These are phyloP conservation scores for Yarrowia sp. DNA, from an alignment of 805 yeast genomes.

Conservation along the genomic window DNA sequence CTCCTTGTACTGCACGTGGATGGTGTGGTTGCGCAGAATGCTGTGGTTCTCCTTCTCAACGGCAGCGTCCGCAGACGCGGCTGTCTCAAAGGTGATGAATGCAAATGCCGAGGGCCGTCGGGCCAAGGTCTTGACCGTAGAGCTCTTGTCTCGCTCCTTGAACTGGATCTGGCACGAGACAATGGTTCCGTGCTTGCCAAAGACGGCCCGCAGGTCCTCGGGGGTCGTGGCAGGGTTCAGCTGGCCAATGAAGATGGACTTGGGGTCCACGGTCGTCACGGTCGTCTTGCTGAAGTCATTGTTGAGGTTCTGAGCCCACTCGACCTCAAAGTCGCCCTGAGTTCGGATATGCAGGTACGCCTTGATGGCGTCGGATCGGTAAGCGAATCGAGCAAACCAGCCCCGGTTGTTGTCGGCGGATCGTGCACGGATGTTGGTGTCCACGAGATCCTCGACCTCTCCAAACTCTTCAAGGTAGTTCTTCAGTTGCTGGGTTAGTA, in stretches of 20 bases:
- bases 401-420: constrained; percentile 44
- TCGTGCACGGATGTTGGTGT: constrained; percentile 3
- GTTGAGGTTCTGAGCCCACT: constrained; percentile 82
- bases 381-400: constrained; percentile 82
- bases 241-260: constrained; percentile 82
- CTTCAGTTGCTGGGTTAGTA: constrained; percentile 47
- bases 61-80: constrained; percentile 82
- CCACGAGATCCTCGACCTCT: constrained; percentile 69
- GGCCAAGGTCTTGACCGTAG: constrained; percentile 6
- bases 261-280: constrained; percentile 63
- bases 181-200: constrained; percentile 71
- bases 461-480: constrained; percentile 63
- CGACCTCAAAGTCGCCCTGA: constrained; percentile 58
- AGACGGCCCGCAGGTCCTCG: constrained; percentile 63
- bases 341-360: constrained; percentile 59
- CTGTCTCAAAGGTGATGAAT: constrained; percentile 68
- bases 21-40: constrained; percentile 71
- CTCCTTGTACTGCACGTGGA: constrained; percentile 86
- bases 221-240: constrained; percentile 62
- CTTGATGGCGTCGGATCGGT: constrained; percentile 85
- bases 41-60: constrained; percentile 77
- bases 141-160: constrained; percentile 23
- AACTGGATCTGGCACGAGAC: constrained; percentile 22
- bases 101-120: constrained; percentile 58
- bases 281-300: constrained; percentile 46